These are phyloP conservation scores for Herpetomonas tarakana DNA, from an alignment of 208 protist genomes.

Conservation along the genomic window DNA sequence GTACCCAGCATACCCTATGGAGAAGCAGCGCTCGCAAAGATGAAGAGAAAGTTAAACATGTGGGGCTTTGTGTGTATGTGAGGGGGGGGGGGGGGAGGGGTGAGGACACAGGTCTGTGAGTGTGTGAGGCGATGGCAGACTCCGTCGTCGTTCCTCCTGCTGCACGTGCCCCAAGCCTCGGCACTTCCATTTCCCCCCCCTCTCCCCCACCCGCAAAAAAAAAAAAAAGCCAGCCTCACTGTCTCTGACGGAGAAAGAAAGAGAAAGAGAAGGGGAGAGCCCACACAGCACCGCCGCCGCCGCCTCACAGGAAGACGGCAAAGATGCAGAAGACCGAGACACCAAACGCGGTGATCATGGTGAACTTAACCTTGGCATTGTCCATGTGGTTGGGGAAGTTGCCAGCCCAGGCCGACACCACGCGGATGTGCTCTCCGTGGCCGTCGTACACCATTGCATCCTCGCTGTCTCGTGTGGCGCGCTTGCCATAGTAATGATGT, in stretches of 20 bases:
- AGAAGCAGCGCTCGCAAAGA: no score
- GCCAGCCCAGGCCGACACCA: background rate
- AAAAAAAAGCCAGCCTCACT: background rate
- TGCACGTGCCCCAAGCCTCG: no score
- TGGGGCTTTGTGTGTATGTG: no score
- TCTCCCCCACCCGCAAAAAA: background rate
- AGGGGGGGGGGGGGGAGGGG: no score
- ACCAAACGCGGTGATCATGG: background rate
- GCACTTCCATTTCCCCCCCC: background rate
- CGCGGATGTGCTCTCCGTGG: background rate
- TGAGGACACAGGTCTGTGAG: no score
- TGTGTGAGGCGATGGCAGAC: no score
- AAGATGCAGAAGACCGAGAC: background rate
- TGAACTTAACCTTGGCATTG: background rate
- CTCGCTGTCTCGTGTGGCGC: no score
- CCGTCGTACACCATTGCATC: no score
- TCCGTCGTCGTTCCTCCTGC: no score
- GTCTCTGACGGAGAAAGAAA: conserved; percentile 1
- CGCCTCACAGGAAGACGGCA: background rate
- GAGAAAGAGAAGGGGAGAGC: background rate
- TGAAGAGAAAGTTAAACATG: no score
- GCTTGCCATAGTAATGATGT: no score
- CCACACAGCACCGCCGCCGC: background rate
- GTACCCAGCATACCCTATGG: no score
- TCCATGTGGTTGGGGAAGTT: background rate